Percentiles rank a stretch among this genome's conserved stretches.
Evolutionary conservation across 768 basidiomycete species (phyloP).

Genomic region (Leccinum rimulosum): DNA sequence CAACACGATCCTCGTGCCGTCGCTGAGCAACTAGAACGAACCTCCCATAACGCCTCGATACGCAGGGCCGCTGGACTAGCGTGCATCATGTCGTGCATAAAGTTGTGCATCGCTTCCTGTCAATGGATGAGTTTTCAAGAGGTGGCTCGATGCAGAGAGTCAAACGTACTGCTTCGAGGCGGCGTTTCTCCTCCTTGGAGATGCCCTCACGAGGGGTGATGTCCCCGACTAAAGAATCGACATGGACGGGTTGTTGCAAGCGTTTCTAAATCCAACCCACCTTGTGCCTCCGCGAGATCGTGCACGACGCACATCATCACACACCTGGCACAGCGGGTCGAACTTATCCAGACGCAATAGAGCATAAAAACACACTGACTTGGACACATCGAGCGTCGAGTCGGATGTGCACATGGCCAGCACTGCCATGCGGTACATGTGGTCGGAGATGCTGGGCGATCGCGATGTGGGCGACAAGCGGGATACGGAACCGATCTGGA

Average conservation of each 20-base stretch:
- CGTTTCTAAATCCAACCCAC: conserved; percentile 32
- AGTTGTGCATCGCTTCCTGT: conserved; percentile 88
- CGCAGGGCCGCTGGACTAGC: conserved; percentile 61
- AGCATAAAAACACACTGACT: conserved; percentile 41
- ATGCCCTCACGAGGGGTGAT: conserved; percentile 90
- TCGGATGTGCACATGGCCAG: conserved; percentile 87
- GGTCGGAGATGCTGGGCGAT: conserved; percentile 76
- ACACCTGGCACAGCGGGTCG: conserved; percentile 36
- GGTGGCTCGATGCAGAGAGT: too few species aligned
- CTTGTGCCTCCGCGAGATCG: conserved; percentile 94
- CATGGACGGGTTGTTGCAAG: neutral
- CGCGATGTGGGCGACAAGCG: neutral
- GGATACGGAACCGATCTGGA: neutral
- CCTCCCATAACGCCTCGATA: conserved; percentile 73
- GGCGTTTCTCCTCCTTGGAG: conserved; percentile 73
- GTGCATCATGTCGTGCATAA: conserved; percentile 88
- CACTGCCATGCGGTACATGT: conserved; percentile 98
- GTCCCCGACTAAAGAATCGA: conserved; percentile 69
- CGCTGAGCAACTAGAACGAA: neutral
- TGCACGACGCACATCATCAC: conserved; percentile 93
- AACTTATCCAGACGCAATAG: neutral
- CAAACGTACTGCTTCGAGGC: conserved; percentile 61
- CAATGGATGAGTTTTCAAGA: neutral
- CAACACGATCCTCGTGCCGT: neutral
- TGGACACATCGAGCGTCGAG: conserved; percentile 63